These are phyloP conservation scores for Diaporthe eres DNA, from an alignment of 2,329 filamentous ascomycete species.

Conservation along the genomic window DNA sequence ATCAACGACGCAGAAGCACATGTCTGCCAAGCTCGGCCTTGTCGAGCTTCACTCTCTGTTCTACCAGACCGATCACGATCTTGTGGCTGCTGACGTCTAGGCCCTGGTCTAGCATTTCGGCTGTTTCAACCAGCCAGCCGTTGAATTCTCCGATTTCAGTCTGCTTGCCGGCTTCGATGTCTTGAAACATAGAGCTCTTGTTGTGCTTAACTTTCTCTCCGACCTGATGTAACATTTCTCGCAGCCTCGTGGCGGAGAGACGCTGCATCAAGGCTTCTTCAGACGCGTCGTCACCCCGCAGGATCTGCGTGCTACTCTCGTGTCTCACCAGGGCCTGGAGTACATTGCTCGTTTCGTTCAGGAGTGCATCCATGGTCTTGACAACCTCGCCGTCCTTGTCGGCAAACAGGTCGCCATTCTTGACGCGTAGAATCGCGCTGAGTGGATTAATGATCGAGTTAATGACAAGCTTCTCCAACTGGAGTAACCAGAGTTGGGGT, in stretches of 20 bases:
- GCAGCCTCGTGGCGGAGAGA: slow-evolving; percentile 60
- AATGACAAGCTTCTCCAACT: slow-evolving; percentile 88
- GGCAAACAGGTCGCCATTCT: slow-evolving; percentile 83
- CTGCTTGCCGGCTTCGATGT: slow-evolving; percentile 63
- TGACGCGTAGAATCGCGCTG: slow-evolving; percentile 82
- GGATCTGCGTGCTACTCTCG: slow-evolving; percentile 58
- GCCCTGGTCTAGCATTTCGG: slow-evolving; percentile 42
- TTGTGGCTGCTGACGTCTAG: slow-evolving; percentile 44
- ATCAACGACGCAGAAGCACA: slow-evolving; percentile 39
- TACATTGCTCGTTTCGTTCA: slow-evolving; percentile 82
- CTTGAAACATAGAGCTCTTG: slow-evolving; percentile 74
- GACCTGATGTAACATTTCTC: slow-evolving; percentile 61
- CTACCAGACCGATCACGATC: slow-evolving; percentile 45
- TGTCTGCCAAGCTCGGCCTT: slow-evolving; percentile 39
- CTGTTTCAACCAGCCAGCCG: slow-evolving; percentile 63
- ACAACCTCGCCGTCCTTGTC: slow-evolving; percentile 65
- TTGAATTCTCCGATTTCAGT: slow-evolving; percentile 74
- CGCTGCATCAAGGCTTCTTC: slow-evolving; percentile 52
- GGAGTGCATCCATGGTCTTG: slow-evolving; percentile 75
- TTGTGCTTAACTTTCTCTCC: slow-evolving; percentile 66
- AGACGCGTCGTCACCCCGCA: slow-evolving; percentile 44
- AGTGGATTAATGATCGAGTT: slow-evolving; percentile 88
- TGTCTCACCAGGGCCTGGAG: slow-evolving; percentile 78
- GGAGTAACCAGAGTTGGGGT: slow-evolving; percentile 68
- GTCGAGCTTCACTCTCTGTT: slow-evolving; percentile 41